A percentile compares a stretch with the other conserved stretches of the same genome.
These are phyloP conservation scores for Filobasidium wieringae DNA, from an alignment of 768 basidiomycete genomes.

Conservation along the genomic window DNA sequence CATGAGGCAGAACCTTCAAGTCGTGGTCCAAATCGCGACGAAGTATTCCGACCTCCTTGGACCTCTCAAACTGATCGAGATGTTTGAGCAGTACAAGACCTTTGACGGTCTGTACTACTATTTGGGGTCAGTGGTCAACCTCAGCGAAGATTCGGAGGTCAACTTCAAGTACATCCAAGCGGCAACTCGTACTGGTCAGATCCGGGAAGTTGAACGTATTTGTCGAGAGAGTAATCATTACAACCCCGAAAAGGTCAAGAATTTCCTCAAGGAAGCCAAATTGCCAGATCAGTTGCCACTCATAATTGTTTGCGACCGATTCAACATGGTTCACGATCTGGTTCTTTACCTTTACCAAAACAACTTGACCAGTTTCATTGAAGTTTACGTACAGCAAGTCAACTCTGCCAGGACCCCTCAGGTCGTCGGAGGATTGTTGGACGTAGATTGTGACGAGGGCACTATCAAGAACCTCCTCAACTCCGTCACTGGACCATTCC, in stretches of 20 bases:
- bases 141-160: constrained; percentile 90
- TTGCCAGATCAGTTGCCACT: constrained; percentile 90
- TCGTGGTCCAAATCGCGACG: constrained; percentile 92
- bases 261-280: constrained; percentile 98
- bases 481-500: constrained; percentile 92
- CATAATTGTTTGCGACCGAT: constrained; percentile 99
- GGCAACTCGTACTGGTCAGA: constrained; percentile 92
- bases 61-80: constrained; percentile 91
- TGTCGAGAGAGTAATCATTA: constrained; percentile 94
- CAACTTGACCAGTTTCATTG: constrained; percentile 89
- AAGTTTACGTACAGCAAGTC: constrained; percentile 98
- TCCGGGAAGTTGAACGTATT: constrained; percentile 97
- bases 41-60: constrained; percentile 98
- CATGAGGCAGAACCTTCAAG: constrained; percentile 92
- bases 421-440: constrained; percentile 87
- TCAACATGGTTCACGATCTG: constrained; percentile 98
- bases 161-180: constrained; percentile 99
- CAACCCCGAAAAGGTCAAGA: constrained; percentile 99
- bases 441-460: constrained; percentile 93
- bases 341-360: constrained; percentile 98
- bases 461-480: constrained; percentile 90
- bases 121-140: constrained; percentile 92
- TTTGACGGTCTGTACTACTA: constrained; percentile 99
- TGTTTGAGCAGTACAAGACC: constrained; percentile 95
- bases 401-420: constrained; percentile 95